phyloP scores from a whole-genome alignment of 148 eudicot genomes.

The Chenopodium quinoa region DNA sequence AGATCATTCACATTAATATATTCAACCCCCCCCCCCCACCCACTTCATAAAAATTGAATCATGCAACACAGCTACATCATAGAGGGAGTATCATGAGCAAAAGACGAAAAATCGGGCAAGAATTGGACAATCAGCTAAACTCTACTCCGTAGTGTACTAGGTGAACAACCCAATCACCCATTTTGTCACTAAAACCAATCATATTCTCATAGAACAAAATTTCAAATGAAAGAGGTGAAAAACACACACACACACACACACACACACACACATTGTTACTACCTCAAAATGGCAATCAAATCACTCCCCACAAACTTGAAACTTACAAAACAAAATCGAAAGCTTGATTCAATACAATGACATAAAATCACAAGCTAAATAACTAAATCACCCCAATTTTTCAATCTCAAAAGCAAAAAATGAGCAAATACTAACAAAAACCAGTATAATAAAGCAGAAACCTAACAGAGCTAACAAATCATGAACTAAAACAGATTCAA shows the following conservation, averaged over 20 bases:
- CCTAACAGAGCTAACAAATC: not conserved
- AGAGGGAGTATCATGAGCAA: not conserved
- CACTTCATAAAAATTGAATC: not conserved
- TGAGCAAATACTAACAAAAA: not conserved
- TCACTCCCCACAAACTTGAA: not conserved
- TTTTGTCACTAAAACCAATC: not conserved
- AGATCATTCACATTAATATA: not conserved
- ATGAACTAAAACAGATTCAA: not conserved
- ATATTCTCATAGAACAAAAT: not conserved
- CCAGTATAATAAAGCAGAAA: not conserved
- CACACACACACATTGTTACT: not conserved
- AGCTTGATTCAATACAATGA: not conserved
- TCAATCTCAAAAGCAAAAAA: not conserved
- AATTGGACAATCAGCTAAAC: not conserved
- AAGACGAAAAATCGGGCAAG: not conserved
- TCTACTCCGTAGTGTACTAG: not conserved
- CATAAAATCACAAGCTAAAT: not conserved
- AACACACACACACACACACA: no score
- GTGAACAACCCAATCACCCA: not conserved
- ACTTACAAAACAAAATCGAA: not conserved
- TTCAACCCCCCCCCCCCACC: not conserved
- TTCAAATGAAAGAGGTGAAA: not conserved
- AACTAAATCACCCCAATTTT: not conserved
- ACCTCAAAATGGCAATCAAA: not conserved
- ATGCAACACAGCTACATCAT: not conserved